Conservation (phyloP, 805 yeast species). For the Metschnikowia reukaufii region DNA sequence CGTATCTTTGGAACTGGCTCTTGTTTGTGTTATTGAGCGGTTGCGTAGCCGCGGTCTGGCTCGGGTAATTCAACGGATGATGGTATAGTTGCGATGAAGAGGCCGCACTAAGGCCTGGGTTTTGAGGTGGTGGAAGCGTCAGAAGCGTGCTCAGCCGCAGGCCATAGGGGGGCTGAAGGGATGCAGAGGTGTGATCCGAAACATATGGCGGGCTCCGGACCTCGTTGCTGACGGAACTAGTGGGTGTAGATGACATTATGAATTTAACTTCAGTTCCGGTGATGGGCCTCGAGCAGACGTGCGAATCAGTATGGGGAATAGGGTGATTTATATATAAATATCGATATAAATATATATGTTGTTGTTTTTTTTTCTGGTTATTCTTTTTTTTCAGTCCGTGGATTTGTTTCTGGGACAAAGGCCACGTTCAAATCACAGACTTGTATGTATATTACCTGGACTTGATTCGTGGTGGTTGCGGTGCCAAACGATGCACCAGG, state of each 20-base stretch:
- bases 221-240: slow-evolving; percentile 2
- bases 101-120: not conserved
- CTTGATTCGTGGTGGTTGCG: not conserved
- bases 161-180: slow-evolving; percentile 6
- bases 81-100: slow-evolving; percentile 1
- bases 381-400: not conserved
- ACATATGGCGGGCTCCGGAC: not conserved
- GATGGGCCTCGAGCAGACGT: not conserved
- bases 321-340: not conserved
- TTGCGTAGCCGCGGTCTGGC: not conserved
- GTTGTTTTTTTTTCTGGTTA: too few relatives aligned
- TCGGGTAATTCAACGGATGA: slow-evolving; percentile 4
- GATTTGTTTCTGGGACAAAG: not conserved
- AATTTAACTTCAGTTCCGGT: not conserved
- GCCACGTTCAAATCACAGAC: not conserved
- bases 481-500: slow-evolving; percentile 1
- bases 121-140: slow-evolving; percentile 13
- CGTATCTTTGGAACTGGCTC: slow-evolving; percentile 1
- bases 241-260: slow-evolving; percentile 8
- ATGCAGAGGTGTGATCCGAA: not conserved
- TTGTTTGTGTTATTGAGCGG: not conserved
- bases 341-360: not conserved
- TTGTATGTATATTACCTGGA: not conserved
- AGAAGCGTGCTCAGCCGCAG: slow-evolving; percentile 8
- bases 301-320: not conserved